A percentile compares a stretch with the other conserved stretches of the same genome.
These are phyloP conservation scores for Physcomitrium patens DNA, from an alignment of 225 moss, liverwort and hornwort species.

Conservation along the genomic window DNA sequence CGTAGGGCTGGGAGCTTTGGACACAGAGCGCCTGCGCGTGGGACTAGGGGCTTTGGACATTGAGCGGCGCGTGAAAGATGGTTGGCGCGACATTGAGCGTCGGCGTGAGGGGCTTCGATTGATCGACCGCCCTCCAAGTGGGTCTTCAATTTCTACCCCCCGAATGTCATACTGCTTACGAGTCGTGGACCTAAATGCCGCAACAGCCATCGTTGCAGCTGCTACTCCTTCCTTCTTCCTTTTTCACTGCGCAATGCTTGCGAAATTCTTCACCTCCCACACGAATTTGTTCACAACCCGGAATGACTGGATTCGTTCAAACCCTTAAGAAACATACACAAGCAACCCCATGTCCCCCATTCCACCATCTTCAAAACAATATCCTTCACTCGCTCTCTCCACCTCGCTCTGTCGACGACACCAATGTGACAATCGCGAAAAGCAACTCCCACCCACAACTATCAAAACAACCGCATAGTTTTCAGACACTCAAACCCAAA, in stretches of 20 bases:
- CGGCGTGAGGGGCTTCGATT: conserved; percentile 15
- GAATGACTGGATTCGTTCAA: conserved; percentile 22
- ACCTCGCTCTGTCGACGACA: background rate
- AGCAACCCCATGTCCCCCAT: background rate
- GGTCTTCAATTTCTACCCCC: conserved; percentile 53
- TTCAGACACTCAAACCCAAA: background rate
- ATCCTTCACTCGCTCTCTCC: background rate
- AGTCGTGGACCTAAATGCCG: conserved; percentile 66
- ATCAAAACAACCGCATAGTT: background rate
- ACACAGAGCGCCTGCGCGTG: conserved; percentile 40
- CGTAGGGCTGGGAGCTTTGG: conserved; percentile 41
- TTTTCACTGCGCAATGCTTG: conserved; percentile 4
- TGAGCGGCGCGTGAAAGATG: conserved; percentile 12
- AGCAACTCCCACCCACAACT: conserved; percentile 9
- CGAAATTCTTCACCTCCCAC: background rate
- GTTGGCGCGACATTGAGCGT: conserved; percentile 14
- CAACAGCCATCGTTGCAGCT: conserved; percentile 52
- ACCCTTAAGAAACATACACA: conserved; percentile 13
- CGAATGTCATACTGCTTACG: conserved; percentile 55
- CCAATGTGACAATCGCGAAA: background rate
- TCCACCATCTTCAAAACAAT: conserved; percentile 17
- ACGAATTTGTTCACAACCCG: background rate
- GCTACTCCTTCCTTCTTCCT: background rate
- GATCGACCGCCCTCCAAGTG: conserved; percentile 21
- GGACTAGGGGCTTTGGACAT: conserved; percentile 22